Evolutionary conservation across 345 rosid genomes (phyloP).

Genomic region (Cardiospermum halicacabum): DNA sequence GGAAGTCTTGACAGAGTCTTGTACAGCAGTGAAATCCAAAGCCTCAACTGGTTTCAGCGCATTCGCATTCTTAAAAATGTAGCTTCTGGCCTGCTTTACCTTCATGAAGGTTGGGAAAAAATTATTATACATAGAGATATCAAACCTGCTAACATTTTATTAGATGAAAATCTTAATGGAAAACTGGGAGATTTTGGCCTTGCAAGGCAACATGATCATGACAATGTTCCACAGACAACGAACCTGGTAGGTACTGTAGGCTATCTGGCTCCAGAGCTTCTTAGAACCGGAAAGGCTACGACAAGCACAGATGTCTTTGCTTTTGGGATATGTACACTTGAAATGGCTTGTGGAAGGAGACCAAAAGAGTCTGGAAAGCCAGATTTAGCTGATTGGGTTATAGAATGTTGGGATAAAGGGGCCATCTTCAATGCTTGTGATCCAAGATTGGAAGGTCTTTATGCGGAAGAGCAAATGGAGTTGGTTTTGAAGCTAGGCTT

Average conservation of each 20-base stretch:
- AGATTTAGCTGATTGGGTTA: conserved; percentile 32
- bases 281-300: conserved; percentile 37
- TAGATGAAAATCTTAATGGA: conserved; percentile 31
- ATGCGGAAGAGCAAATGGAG: conserved; percentile 28
- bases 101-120: conserved; percentile 48
- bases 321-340: conserved; percentile 37
- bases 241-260: conserved; percentile 37
- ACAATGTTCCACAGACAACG: conserved; percentile 32
- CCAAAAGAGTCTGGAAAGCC: conserved; percentile 20
- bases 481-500: conserved; percentile 31
- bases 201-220: conserved; percentile 33
- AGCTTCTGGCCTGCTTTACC: conserved; percentile 27
- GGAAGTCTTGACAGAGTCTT: conserved; percentile 38
- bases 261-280: conserved; percentile 34
- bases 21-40: conserved; percentile 5
- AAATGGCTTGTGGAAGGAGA: conserved; percentile 43
- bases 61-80: conserved; percentile 33
- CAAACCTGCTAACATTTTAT: conserved; percentile 33
- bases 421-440: conserved; percentile 27
- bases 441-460: conserved; percentile 21
- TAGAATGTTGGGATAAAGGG: conserved; percentile 32
- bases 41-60: conserved; percentile 34
- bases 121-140: conserved; percentile 43
- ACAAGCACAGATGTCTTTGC: conserved; percentile 38
- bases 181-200: conserved; percentile 45